A percentile compares a stretch with the other conserved stretches of the same genome.
Conservation (phyloP, 1,284 basidiomycete genomes). For the Apiotrichum laibachii region DNA sequence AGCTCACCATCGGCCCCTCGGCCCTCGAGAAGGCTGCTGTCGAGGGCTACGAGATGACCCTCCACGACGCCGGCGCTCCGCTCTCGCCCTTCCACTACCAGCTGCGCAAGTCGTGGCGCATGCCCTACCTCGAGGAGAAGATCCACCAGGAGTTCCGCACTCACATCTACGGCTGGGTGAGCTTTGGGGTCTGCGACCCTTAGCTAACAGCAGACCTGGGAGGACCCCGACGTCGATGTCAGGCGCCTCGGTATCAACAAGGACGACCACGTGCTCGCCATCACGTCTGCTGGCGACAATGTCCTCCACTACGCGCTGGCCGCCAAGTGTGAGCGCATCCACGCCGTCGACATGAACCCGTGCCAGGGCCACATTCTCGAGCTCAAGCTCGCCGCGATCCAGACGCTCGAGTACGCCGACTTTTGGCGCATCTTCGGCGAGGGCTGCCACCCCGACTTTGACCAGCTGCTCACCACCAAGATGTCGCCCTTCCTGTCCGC, state of each 20-base stretch:
- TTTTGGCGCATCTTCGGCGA: slow-evolving; percentile 73
- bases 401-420: slow-evolving; percentile 63
- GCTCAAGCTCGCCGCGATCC: slow-evolving; percentile 69
- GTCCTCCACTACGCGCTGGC: slow-evolving; percentile 75
- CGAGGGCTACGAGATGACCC: slow-evolving; percentile 39
- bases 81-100: slow-evolving; percentile 76
- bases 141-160: slow-evolving; percentile 73
- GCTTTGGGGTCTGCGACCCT: slow-evolving; percentile 2
- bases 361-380: slow-evolving; percentile 75
- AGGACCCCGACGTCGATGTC: slow-evolving; percentile 76
- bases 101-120: slow-evolving; percentile 62
- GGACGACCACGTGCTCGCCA: slow-evolving; percentile 69
- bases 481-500: slow-evolving; percentile 72
- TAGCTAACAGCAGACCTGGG: slow-evolving; percentile 61
- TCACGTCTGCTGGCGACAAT: slow-evolving; percentile 78
- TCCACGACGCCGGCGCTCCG: slow-evolving; percentile 59
- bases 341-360: slow-evolving; percentile 64
- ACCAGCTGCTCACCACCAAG: slow-evolving; percentile 62
- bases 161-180: slow-evolving; percentile 62
- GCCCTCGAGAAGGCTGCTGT: slow-evolving; percentile 27
- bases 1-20: slow-evolving; percentile 46
- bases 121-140: slow-evolving; percentile 73
- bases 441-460: slow-evolving; percentile 65
- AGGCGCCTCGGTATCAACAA: slow-evolving; percentile 61
- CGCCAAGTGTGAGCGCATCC: slow-evolving; percentile 63